phyloP scores from a whole-genome alignment of 805 yeast species.

The Starmerella bacillaris region DNA sequence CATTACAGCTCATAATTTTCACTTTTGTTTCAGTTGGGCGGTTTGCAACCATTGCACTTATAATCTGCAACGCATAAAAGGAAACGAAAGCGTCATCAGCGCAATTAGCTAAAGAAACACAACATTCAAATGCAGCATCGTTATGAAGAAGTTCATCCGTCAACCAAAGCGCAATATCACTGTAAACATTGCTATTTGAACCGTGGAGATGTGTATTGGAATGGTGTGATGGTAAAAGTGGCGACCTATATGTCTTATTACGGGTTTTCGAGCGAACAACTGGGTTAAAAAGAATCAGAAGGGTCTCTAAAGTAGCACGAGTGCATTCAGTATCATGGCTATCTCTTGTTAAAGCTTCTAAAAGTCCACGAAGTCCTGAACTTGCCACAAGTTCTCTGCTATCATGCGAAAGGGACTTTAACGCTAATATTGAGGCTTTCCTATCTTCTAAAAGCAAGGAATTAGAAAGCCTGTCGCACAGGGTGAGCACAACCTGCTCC shows the following conservation, averaged over 20 bases:
- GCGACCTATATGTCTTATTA: constrained; percentile 18
- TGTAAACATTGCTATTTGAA: constrained; percentile 35
- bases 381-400: constrained; percentile 83
- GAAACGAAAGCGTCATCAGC: constrained; percentile 55
- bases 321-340: constrained; percentile 51
- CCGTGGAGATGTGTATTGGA: constrained; percentile 62
- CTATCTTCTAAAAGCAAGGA: constrained; percentile 70
- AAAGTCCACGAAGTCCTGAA: constrained; percentile 58
- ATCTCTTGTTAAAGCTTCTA: constrained; percentile 49
- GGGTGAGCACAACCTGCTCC: constrained; percentile 70
- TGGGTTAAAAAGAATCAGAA: constrained; percentile 61
- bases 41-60: constrained; percentile 66
- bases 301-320: constrained; percentile 69
- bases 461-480: constrained; percentile 73
- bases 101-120: constrained; percentile 32
- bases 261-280: constrained; percentile 16
- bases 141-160: constrained; percentile 77
- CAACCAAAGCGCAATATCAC: constrained; percentile 77
- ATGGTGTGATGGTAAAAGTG: constrained; percentile 34
- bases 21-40: constrained; percentile 61
- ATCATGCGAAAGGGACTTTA: constrained; percentile 75
- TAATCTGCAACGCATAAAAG: constrained; percentile 63
- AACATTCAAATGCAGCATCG: constrained; percentile 29
- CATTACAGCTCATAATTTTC: constrained; percentile 56
- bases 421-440: constrained; percentile 74